Evolutionary conservation across 495 filamentous ascomycete genomes (phyloP).

Genomic region (Xylaria scruposa): DNA sequence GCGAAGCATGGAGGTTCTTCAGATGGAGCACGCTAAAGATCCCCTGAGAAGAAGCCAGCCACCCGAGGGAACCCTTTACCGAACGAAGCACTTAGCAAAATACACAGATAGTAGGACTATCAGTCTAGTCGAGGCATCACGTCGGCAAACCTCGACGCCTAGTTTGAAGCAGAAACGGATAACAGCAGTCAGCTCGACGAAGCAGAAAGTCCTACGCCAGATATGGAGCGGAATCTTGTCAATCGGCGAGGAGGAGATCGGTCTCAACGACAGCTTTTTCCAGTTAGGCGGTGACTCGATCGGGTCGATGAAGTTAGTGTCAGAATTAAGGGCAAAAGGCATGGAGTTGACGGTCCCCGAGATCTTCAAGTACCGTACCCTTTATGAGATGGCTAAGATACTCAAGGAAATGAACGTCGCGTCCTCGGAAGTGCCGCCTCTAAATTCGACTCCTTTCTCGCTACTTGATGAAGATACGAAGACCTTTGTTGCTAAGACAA

Average conservation of each 20-base stretch:
- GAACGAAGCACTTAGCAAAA: constrained; percentile 42
- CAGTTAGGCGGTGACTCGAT: constrained; percentile 73
- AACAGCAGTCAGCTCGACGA: constrained; percentile 39
- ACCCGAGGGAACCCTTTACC: constrained; percentile 34
- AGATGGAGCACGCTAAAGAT: constrained; percentile 35
- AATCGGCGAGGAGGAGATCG: constrained; percentile 49
- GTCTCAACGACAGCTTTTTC: constrained; percentile 65
- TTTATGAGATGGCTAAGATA: constrained; percentile 53
- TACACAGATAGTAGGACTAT: constrained; percentile 33
- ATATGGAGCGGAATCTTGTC: constrained; percentile 46
- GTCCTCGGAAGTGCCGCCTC: constrained; percentile 18
- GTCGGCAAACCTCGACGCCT: constrained; percentile 9
- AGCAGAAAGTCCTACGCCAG: constrained; percentile 45
- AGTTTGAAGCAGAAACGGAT: constrained; percentile 33
- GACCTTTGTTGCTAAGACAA: constrained; percentile 33
- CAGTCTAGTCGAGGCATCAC: constrained; percentile 28
- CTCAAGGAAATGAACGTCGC: constrained; percentile 31
- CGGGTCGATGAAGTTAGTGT: constrained; percentile 71
- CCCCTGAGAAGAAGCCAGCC: constrained; percentile 32
- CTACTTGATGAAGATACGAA: constrained; percentile 40
- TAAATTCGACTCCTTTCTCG: constrained; percentile 41
- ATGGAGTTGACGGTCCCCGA: constrained; percentile 62
- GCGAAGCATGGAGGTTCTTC: constrained; percentile 34
- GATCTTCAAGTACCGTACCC: constrained; percentile 57
- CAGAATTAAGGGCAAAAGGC: constrained; percentile 58